Evolutionary conservation across 805 yeast genomes (phyloP), one percentile per base, ranked within the genome.

Genomic region (Lipomyces yamadae): DNA sequence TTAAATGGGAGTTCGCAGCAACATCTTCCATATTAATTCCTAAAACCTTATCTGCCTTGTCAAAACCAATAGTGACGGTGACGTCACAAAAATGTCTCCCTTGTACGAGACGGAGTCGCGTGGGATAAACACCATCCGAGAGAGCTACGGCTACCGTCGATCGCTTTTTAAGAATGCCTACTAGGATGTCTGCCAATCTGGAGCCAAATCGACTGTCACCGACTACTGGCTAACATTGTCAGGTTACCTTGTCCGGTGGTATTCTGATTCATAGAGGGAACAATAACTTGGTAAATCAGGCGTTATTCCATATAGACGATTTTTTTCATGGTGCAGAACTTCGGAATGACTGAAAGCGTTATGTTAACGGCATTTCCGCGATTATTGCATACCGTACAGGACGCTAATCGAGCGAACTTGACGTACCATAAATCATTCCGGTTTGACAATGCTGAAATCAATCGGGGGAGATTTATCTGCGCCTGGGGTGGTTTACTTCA

Each of bases 401-500:
- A 29, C 35, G 35, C 30, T 18, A 30, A 33, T 53, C 35, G 24
- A 37, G 30, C 4, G 18, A 34, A 15, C 18, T 3, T 30, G 10
- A 33, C 24, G 57, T 30, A 50, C n/a, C 6, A 1, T 18, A 53
- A 45, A 18, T 42, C 39, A 7, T 32, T 60, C 18, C 8, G 52
- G 24, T n/a, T 55, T 6, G 24, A 4, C 34, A 34, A 57, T 33
- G 30, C 34, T 4, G 34, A 35, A 10, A 29, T 13, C 6, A n/a
- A 52, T 11, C 39, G 33, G 42, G 56, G 53, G 11, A 60, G 37
- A 2, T 34, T 63, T 8, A 32, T 59, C 11, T 39, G 29, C 11
- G 58, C 63, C 5, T 64, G 67, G 67, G 67, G 61, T 11, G 0
- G 32, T 7, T 5, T 64, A 45, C 56, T 64, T 15, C 45, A 15